Evolutionary conservation across 371 early-diverging fungal species (phyloP).

Genomic region (Batrachochytrium dendrobatidis): DNA sequence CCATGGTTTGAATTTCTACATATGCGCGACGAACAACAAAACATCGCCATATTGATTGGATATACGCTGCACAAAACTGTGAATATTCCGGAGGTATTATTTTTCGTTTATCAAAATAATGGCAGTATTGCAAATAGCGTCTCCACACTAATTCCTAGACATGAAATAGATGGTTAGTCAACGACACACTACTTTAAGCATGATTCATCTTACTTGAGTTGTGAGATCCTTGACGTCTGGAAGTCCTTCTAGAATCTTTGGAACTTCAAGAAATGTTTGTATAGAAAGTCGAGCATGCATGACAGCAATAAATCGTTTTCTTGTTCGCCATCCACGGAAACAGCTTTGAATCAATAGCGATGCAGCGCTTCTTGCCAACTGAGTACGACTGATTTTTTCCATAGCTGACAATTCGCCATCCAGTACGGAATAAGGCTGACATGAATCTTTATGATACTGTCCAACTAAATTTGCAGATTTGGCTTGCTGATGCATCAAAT

Average conservation of each 20-base stretch:
- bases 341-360: conserved; percentile 32
- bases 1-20: conserved; percentile 13
- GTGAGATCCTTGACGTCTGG: conserved; percentile 22
- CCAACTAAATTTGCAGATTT: too few relatives aligned
- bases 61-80: conserved; percentile 37
- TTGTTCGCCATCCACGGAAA: conserved; percentile 27
- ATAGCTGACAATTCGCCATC: not conserved
- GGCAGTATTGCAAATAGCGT: conserved; percentile 28
- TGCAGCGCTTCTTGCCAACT: conserved; percentile 37
- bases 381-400: conserved; percentile 12
- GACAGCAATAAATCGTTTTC: conserved; percentile 33
- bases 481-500: too few relatives aligned
- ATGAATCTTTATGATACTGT: too few relatives aligned
- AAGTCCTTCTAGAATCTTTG: conserved; percentile 12
- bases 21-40: conserved; percentile 25
- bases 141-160: conserved; percentile 32
- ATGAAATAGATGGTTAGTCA: too few relatives aligned
- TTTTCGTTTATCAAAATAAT: conserved; percentile 16
- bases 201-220: conserved; percentile 19
- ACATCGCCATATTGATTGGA: conserved; percentile 37
- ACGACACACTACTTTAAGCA: not conserved
- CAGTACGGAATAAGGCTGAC: too few relatives aligned
- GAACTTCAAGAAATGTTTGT: conserved; percentile 14
- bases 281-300: conserved; percentile 21
- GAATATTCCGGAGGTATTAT: conserved; percentile 32